phyloP scores from a whole-genome alignment of 768 basidiomycete species.

The Baorangia bicolor region DNA sequence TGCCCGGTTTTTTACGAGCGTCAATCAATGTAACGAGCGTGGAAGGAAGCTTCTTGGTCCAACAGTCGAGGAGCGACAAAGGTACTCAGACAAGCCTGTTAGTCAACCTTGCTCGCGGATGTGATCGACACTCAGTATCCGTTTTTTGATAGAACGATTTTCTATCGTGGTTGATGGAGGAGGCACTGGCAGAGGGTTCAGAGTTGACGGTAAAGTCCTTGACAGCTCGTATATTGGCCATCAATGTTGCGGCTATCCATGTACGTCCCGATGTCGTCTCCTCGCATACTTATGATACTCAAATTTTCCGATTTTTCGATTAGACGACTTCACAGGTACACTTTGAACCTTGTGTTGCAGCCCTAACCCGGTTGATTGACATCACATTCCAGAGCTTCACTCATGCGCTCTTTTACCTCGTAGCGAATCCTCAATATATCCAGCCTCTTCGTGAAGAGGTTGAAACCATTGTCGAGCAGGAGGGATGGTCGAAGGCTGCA shows the following conservation, averaged over 20 bases:
- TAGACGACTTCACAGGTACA: neutral
- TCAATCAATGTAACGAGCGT: neutral
- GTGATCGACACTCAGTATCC: neutral
- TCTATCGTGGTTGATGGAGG: constrained; percentile 33
- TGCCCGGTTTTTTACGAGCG: too few relatives aligned
- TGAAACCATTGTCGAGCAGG: too few relatives aligned
- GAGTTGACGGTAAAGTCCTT: constrained; percentile 22
- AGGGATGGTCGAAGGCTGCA: too few relatives aligned
- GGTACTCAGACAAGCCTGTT: constrained; percentile 31
- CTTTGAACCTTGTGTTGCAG: neutral
- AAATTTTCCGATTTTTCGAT: neutral
- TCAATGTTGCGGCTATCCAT: neutral
- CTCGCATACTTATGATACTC: neutral
- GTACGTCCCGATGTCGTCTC: neutral
- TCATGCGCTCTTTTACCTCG: too few relatives aligned
- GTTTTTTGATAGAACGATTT: constrained; percentile 28
- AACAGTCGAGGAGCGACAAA: constrained; percentile 30
- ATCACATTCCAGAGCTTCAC: too few relatives aligned
- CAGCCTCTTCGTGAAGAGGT: too few relatives aligned
- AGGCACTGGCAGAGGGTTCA: constrained; percentile 14
- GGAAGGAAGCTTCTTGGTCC: constrained; percentile 24
- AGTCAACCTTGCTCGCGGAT: neutral
- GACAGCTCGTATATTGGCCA: neutral
- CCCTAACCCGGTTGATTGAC: neutral
- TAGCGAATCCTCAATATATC: too few relatives aligned